phyloP scores from a whole-genome alignment of 2,329 filamentous ascomycete species.

The Diatrype stigma region DNA sequence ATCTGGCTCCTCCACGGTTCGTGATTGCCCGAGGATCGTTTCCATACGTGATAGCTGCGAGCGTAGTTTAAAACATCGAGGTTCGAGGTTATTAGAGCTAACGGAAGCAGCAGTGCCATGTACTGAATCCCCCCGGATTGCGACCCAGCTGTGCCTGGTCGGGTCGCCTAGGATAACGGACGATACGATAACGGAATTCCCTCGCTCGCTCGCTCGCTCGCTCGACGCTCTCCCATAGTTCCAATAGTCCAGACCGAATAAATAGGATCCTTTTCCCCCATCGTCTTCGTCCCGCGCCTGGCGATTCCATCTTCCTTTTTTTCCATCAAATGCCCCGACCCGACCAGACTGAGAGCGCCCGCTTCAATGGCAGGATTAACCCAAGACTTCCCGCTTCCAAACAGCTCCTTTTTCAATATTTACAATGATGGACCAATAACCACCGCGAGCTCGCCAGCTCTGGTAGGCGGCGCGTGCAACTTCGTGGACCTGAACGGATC shows the following conservation, averaged over 20 bases:
- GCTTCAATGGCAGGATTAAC: slow-evolving; percentile 50
- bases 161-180: slow-evolving; percentile 20
- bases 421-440: slow-evolving; percentile 43
- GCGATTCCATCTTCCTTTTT: slow-evolving; percentile 11
- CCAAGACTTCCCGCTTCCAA: slow-evolving; percentile 40
- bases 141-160: slow-evolving; percentile 27
- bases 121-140: slow-evolving; percentile 30
- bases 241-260: not conserved
- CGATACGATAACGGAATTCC: slow-evolving; percentile 5
- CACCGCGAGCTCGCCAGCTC: slow-evolving; percentile 23
- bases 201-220: not conserved
- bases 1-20: slow-evolving; percentile 16
- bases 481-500: slow-evolving; percentile 52
- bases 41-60: slow-evolving; percentile 7
- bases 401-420: slow-evolving; percentile 50
- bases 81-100: slow-evolving; percentile 20
- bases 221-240: not conserved
- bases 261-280: slow-evolving; percentile 3
- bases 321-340: slow-evolving; percentile 24
- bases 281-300: slow-evolving; percentile 5
- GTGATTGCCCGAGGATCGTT: slow-evolving; percentile 17
- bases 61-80: slow-evolving; percentile 8
- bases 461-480: slow-evolving; percentile 54
- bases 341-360: slow-evolving; percentile 23
- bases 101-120: slow-evolving; percentile 31